A percentile compares a stretch with the other conserved stretches of the same genome.
Evolutionary conservation across 495 filamentous ascomycete species (phyloP).

Genomic region (Chlorociboria aeruginascens): DNA sequence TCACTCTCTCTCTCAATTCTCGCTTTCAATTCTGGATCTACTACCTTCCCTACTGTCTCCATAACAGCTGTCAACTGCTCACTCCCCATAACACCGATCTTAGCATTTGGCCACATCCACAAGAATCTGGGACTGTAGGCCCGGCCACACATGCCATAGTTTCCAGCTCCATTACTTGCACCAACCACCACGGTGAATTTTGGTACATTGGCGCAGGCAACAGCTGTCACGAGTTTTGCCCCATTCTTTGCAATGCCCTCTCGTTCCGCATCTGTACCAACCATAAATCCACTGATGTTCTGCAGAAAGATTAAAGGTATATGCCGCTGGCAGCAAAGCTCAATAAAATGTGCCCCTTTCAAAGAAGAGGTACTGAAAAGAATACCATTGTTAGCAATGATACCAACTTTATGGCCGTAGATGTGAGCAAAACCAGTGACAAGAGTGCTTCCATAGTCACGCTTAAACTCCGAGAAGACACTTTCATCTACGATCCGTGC

Average conservation of each 20-base stretch:
- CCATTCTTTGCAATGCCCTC: slow-evolving; percentile 98
- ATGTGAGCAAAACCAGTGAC: slow-evolving; percentile 90
- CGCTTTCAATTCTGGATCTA: slow-evolving; percentile 68
- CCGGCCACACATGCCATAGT: slow-evolving; percentile 73
- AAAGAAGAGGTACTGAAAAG: slow-evolving; percentile 85
- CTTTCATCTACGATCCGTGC: slow-evolving; percentile 88
- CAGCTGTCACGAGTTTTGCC: slow-evolving; percentile 91
- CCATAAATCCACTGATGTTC: slow-evolving; percentile 98
- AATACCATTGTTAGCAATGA: slow-evolving; percentile 94
- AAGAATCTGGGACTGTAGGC: slow-evolving; percentile 84
- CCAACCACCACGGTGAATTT: slow-evolving; percentile 96
- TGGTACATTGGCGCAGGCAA: slow-evolving; percentile 88
- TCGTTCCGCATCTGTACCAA: slow-evolving; percentile 81
- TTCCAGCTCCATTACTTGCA: slow-evolving; percentile 68
- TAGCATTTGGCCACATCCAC: slow-evolving; percentile 97
- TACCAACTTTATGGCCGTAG: slow-evolving; percentile 83
- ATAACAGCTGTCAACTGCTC: slow-evolving; percentile 90
- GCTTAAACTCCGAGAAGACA: slow-evolving; percentile 89
- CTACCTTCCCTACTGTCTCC: slow-evolving; percentile 80
- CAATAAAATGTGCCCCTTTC: slow-evolving; percentile 96
- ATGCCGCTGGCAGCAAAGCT: slow-evolving; percentile 83
- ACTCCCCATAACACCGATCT: slow-evolving; percentile 90
- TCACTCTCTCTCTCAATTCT: slow-evolving; percentile 88
- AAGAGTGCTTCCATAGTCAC: slow-evolving; percentile 78
- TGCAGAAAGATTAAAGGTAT: slow-evolving; percentile 90